These are phyloP conservation scores for Cladosporium colombiae DNA, from an alignment of 2,329 filamentous ascomycete species.

Conservation along the genomic window DNA sequence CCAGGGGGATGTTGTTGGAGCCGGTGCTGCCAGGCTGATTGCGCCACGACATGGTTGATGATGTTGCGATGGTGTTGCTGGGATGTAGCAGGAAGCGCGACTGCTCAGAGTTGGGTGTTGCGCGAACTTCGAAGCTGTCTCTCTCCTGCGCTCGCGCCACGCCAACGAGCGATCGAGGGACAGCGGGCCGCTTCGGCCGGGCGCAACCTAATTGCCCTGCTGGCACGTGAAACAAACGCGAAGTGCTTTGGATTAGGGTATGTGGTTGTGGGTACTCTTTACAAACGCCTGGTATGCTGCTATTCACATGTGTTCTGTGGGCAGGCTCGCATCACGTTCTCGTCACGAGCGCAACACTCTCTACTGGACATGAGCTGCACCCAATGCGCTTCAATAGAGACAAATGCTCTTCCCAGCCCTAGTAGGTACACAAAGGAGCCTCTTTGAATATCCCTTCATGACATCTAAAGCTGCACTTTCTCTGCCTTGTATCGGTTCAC, in stretches of 20 bases:
- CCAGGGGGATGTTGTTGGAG: constrained; percentile 96
- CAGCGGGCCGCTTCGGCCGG: not conserved
- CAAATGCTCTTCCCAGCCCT: not conserved
- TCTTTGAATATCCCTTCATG: no score
- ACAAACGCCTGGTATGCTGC: not conserved
- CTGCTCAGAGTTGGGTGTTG: not conserved
- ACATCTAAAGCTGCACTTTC: no score
- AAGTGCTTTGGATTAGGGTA: not conserved
- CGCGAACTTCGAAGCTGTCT: not conserved
- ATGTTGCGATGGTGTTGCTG: constrained; percentile 13
- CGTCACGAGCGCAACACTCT: not conserved
- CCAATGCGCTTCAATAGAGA: not conserved
- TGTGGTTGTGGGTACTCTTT: not conserved
- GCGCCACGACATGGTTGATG: constrained; percentile 61
- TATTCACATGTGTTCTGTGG: no score
- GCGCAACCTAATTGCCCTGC: not conserved
- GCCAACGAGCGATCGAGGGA: not conserved
- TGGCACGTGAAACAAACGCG: not conserved
- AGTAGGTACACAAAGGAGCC: not conserved
- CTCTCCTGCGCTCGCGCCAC: constrained; percentile 1
- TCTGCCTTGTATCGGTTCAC: not conserved
- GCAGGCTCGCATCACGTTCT: not conserved
- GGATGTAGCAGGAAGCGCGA: not conserved
- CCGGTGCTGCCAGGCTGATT: constrained; percentile 82
- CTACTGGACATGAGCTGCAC: not conserved